Base-by-base conservation (phyloP, 2,329 filamentous ascomycete genomes). In the Xylaria polymorpha region DNA sequence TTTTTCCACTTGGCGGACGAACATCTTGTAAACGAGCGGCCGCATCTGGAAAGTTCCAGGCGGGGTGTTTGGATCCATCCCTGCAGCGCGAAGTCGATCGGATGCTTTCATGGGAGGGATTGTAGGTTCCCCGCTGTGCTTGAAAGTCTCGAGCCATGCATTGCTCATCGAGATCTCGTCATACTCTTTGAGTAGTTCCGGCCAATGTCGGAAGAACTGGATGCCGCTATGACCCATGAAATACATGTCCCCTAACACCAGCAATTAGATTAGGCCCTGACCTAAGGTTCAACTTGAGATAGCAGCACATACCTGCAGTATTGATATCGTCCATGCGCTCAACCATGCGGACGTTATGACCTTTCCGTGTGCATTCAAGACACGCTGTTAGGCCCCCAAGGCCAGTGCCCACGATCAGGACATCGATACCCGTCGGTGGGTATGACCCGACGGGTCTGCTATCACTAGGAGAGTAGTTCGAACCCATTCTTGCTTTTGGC, bases 331-430 rank as follows among this genome's bases (percentile, higher is more conserved):
- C 74, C 66, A 84, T 84, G 25, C 83, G 80, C 65, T 86, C 85
- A 10, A 87, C 79, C 25, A 87, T 78, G 3, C 79, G 77, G 67
- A 81, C 87, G 12, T 80, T 82, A 74, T 90, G 88, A 7, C 88
- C 88, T 77, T 90, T 88, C 22, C 86, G 83, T 57, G 85, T 79
- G 73, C 87, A 88, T 80, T 90, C 88, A 66, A 90, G 87, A 22
- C 87, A 86, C 12, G 87, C 86, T 9, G 87, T 88, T 39, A 90
- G 80, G 22, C 88, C 88, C 53, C 86, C 88, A 62, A 90, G 87
- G 8, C 88, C 88, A 72, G 82, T 83, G 15, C 86, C 86, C 6
- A 88, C 84, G 58, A 88, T 83, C 39, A 87, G 77, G 37, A 87
- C 83, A 46, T 82, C 81, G 71, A 87, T 84, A 55, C 82, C 82